A percentile compares a stretch with the other conserved stretches of the same genome.
phyloP scores from a whole-genome alignment of 768 basidiomycete genomes.

The Lactarius deliciosus region DNA sequence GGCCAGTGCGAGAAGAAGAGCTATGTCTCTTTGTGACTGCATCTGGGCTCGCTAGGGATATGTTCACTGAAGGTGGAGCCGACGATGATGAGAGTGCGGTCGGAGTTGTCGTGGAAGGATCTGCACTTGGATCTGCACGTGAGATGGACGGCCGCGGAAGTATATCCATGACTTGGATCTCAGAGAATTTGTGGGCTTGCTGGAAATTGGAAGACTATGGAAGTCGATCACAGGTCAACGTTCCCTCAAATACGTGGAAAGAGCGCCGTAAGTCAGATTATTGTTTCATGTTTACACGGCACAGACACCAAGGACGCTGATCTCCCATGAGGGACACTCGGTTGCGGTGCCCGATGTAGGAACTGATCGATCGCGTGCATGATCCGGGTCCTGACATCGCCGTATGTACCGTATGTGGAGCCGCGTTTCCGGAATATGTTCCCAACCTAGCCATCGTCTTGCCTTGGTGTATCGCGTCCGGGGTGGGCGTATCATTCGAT shows the following conservation, averaged over 20 bases:
- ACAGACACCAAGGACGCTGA: background rate
- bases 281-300: background rate
- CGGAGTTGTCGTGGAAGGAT: background rate
- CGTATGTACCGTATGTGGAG: no score
- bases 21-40: conserved; percentile 4
- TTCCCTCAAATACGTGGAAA: background rate
- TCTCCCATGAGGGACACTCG: no score
- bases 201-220: background rate
- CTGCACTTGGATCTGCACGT: background rate
- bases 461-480: no score
- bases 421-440: no score
- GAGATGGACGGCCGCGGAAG: background rate
- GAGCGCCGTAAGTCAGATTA: background rate
- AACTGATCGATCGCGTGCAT: background rate
- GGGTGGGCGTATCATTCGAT: no score
- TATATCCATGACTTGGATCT: conserved; percentile 5
- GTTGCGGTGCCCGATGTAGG: background rate
- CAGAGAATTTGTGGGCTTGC: background rate
- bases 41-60: background rate
- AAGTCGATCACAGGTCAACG: background rate
- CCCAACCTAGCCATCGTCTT: no score
- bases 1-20: conserved; percentile 7
- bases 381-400: background rate
- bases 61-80: background rate
- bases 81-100: background rate